Base-by-base conservation (phyloP, 495 filamentous ascomycete species). In the Neurospora sp. region DNA sequence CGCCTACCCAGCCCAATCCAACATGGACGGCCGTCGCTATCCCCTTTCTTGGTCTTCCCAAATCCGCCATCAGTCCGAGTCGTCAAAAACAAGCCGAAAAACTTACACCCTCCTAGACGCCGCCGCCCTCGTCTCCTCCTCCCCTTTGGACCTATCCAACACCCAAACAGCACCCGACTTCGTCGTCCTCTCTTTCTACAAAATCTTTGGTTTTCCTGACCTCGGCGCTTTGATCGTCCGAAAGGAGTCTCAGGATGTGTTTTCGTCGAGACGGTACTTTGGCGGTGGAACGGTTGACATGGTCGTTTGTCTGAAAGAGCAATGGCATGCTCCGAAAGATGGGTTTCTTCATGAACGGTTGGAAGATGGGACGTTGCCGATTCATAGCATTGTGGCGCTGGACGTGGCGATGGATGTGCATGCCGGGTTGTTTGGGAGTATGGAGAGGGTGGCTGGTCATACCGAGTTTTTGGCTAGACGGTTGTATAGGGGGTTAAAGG, bases 131-230 rank as follows among this genome's bases (percentile, higher is more conserved):
- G 91, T 91, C 4, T 90, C 93, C 10, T 97, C 94, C 3, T 85
- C 91, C 7, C 89, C 90, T 0, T 83, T 97, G 31, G 89, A 97
- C 78, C 79, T 98, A 31, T 86, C 89, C 70, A 80, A 91, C 75
- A 76, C 83, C 9, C 81, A 84, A 9, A 74, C 77, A 2, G 91
- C 92, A 1, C 93, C 95, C 0, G 95, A 98, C 76, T 98, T 97
- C 74, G 93, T 90, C 5, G 93, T 92, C 0, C 78, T 98, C 31
- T 97, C 93, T 83, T 94, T 98, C 76, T 96, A 97, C 81, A 98
- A 98, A 81, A 96, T 98, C 31, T 98, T 98, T 79, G 95, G 95
- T 5, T 97, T 97, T 76, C 95, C 95, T 0, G 93, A 98, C 77
- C 82, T 98, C 0, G 95, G 95, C 8, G 95, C 91, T 5, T 83